Base-by-base conservation (phyloP, 805 yeast species). In the Debaryomyces maramus region DNA sequence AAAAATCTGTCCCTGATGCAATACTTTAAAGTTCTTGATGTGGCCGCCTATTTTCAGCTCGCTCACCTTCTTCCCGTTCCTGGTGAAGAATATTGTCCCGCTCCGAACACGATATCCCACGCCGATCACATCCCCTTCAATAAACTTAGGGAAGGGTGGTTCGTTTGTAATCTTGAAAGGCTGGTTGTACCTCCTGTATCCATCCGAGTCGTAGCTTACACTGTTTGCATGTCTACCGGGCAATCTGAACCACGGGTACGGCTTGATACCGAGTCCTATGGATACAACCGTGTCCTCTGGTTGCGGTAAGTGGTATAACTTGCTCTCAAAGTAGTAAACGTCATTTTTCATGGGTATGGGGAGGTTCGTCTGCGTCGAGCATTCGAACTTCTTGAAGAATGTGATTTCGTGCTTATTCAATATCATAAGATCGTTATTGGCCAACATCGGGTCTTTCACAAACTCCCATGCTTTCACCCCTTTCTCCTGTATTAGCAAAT, bases 401-500 rank as follows among this genome's bases (percentile, higher is more conserved):
- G 76, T 73, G 34, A 83, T 60, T 54, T 83, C 88, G 3, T 73
- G 58, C 52, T 85, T 82, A 55, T 85, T 85, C 28, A 79, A 73
- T 5, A 91, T 85, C 27, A 77, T 48, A 39, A 79, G 73, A 47
- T 74, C 79, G 53, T 72, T 80, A 62, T 72, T 75, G 45, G 76
- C 78, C 22, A 78, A 60, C 61, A 76, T 74, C 7, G 71, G 60
- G 53, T 75, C 76, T 16, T 83, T 80, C 38, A 70, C 73, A 55
- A 93, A 91, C 52, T 90, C 95, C 87, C 95, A 90, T 1, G 97
- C 98, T 11, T 74, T 64, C 1, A 90, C 83, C 2, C 96, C 96
- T 57, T 88, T 89, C 47, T 88, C 95, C 50, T 88, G 95, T 19
- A 88, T 86, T 15, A 73, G 58, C 58, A 83, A 63, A 45, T 72